Base-by-base conservation (phyloP, 1,284 basidiomycete species). In the Anthracocystis walkeri region DNA sequence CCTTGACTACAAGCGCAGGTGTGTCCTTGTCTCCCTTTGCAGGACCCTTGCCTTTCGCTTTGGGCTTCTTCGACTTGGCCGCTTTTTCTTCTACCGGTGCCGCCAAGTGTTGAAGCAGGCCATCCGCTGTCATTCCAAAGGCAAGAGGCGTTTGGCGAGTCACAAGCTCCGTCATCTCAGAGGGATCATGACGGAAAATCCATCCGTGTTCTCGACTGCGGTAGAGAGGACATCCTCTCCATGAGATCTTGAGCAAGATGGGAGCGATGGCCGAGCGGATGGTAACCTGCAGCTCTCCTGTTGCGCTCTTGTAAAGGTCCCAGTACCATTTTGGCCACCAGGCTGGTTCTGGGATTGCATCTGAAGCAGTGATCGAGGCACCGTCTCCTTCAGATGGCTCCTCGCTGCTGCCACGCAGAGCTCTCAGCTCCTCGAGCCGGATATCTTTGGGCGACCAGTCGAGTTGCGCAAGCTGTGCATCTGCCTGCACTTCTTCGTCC, bases 271-370 rank as follows among this genome's bases (percentile, higher is more conserved):
- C 90, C 74, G 91, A 94, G 49, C 94, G 91, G 48, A 93, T 90
- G 3, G 95, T 95, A 60, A 99, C 87, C 80, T 97, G 94, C 31
- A 97, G 88, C 42, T 82, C 72, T 7, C 79, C 80, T 1, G 81
- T 65, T 4, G 81, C 77, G 0, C 87, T 85, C 11, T 85, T 82
- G 53, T 87, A 86, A 53, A 95, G 89, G 42, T 98, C 94, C 93
- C 93, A 96, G 84, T 94, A 99, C 96, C 97, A 99, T 82, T 94
- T 93, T 0, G 95, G 96, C 89, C 89, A 90, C 62, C 83, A 84
- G 7, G 55, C 62, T 11, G 65, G 48, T 45, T 77, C 79, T 25
- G 48, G 42, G 10, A 61, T 41, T 8, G 54, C 48, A 8, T 58
- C 66, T 29, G 57, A 12, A 27, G 38, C 33, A 6, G 58, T 35